A percentile compares a stretch with the other conserved stretches of the same genome.
These are phyloP conservation scores for Elsinoe perseae DNA, from an alignment of 2,329 filamentous ascomycete genomes.

Conservation along the genomic window DNA sequence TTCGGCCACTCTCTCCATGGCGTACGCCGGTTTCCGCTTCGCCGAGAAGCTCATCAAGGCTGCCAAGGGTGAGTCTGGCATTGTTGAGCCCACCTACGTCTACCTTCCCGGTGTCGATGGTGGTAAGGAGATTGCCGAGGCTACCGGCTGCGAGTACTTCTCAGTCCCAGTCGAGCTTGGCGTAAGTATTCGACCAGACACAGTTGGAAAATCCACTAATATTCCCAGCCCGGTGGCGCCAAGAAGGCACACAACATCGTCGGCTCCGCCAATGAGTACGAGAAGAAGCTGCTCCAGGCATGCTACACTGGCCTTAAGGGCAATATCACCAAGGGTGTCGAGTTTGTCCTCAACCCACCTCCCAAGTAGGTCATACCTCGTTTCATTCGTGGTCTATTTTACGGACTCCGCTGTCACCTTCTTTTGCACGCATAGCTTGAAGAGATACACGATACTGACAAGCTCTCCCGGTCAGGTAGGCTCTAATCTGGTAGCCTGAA, in stretches of 20 bases:
- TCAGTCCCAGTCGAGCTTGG: slow-evolving; percentile 93
- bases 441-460: neutral
- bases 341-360: slow-evolving; percentile 79
- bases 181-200: slow-evolving; percentile 49
- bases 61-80: slow-evolving; percentile 77
- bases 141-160: slow-evolving; percentile 83
- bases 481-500: slow-evolving; percentile 12
- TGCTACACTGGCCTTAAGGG: slow-evolving; percentile 71
- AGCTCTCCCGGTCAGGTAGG: slow-evolving; percentile 16
- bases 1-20: slow-evolving; percentile 89
- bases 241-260: slow-evolving; percentile 81
- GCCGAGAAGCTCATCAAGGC: slow-evolving; percentile 91
- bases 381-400: slow-evolving; percentile 7
- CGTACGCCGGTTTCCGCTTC: slow-evolving; percentile 90
- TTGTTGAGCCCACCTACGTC: slow-evolving; percentile 91
- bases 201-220: slow-evolving; percentile 11
- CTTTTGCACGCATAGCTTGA: neutral
- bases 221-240: slow-evolving; percentile 63
- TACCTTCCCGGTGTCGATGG: slow-evolving; percentile 87
- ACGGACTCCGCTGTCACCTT: neutral
- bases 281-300: slow-evolving; percentile 77
- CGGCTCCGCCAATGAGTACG: slow-evolving; percentile 67
- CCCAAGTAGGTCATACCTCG: slow-evolving; percentile 61
- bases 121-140: slow-evolving; percentile 76
- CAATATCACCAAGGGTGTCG: slow-evolving; percentile 91